A percentile compares a stretch with the other conserved stretches of the same genome.
These are phyloP conservation scores for Paspalum vaginatum DNA, from an alignment of 176 grass and related monocot genomes.

Conservation along the genomic window DNA sequence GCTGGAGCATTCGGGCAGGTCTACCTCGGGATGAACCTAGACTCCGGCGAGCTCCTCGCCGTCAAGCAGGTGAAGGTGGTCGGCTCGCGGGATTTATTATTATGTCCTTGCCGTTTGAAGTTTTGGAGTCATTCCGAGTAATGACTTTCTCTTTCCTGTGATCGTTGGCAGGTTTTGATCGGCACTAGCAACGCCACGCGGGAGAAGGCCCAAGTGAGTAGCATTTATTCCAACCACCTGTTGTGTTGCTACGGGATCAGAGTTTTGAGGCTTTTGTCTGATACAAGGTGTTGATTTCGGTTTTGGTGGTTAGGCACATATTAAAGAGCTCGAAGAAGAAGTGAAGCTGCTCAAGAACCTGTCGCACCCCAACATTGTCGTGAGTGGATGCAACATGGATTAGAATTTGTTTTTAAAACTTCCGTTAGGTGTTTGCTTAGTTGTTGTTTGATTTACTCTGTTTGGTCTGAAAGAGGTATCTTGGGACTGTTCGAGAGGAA, in stretches of 20 bases:
- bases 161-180: constrained; percentile 72
- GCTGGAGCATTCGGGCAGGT: constrained; percentile 89
- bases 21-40: constrained; percentile 99
- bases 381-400: constrained; percentile 51
- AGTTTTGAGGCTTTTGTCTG: constrained; percentile 11
- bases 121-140: background rate
- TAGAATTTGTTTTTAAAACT: background rate
- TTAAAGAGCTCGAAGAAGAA: constrained; percentile 96
- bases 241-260: background rate
- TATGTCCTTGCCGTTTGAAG: constrained; percentile 1
- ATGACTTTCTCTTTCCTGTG: constrained; percentile 13
- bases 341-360: constrained; percentile 96
- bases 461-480: constrained; percentile 72
- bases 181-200: constrained; percentile 77
- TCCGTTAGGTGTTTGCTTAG: background rate
- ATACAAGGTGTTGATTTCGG: constrained; percentile 10
- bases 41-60: constrained; percentile 94
- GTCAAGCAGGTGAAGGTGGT: constrained; percentile 70
- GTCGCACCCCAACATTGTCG: constrained; percentile 94
- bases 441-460: constrained; percentile 32
- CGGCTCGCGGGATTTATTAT: background rate
- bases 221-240: constrained; percentile 3
- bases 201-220: constrained; percentile 92
- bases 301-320: constrained; percentile 68
- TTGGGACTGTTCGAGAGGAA: constrained; percentile 92